phyloP scores from a whole-genome alignment of 1,284 basidiomycete species.

The Trichosporon asahii region DNA sequence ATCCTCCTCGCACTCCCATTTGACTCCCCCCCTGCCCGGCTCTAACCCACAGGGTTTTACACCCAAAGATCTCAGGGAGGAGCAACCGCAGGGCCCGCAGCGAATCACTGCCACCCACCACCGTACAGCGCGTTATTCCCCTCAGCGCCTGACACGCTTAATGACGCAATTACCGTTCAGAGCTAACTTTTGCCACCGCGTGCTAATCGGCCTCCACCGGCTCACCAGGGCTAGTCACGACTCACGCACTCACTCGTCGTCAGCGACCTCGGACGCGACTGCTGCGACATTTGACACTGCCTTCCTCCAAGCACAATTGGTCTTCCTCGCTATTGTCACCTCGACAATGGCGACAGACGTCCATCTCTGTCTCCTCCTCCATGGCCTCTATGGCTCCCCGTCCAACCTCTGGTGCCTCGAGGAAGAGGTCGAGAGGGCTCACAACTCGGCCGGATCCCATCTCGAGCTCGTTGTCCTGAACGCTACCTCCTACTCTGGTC shows the following conservation, averaged over 20 bases:
- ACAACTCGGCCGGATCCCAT: not conserved
- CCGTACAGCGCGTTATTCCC: too few relatives aligned
- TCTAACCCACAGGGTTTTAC: not conserved
- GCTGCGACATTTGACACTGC: too few relatives aligned
- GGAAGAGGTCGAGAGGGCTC: conserved; percentile 30
- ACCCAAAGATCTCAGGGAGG: not conserved
- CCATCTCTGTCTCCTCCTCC: conserved; percentile 49
- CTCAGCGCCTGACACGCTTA: not conserved
- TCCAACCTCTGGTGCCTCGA: conserved; percentile 38
- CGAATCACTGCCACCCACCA: not conserved
- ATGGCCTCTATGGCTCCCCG: conserved; percentile 48
- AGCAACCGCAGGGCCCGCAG: too few relatives aligned
- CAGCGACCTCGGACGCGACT: too few relatives aligned
- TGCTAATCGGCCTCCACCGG: not conserved
- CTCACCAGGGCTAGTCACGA: too few relatives aligned
- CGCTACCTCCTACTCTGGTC: conserved; percentile 32
- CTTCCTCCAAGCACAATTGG: not conserved
- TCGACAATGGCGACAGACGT: conserved; percentile 17
- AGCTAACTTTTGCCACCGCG: not conserved
- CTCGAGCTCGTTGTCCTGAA: conserved; percentile 32
- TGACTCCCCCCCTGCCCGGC: too few relatives aligned
- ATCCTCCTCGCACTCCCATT: not conserved
- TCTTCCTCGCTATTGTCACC: not conserved
- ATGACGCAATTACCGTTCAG: not conserved
- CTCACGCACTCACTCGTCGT: too few relatives aligned